Evolutionary conservation across 768 basidiomycete species (phyloP).

Genomic region (Phlebiopsis gigantea): DNA sequence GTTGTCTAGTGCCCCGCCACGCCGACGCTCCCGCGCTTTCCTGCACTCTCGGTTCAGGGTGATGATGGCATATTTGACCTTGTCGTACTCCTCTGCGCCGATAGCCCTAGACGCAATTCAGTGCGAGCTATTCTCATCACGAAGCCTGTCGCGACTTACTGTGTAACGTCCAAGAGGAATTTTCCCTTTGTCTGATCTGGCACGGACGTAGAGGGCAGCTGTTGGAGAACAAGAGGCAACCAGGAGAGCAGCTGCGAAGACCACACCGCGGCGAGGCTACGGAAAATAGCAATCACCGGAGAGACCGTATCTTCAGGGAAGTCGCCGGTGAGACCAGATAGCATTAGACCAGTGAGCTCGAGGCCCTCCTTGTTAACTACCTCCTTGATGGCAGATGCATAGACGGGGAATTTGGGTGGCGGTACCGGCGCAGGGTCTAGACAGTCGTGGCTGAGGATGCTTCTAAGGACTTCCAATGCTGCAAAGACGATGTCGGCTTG

Average conservation of each 20-base stretch:
- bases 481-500: conserved; percentile 79
- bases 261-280: conserved; percentile 63
- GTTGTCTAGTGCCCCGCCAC: conserved; percentile 35
- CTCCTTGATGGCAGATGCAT: conserved; percentile 54
- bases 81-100: conserved; percentile 62
- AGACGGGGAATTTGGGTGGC: conserved; percentile 57
- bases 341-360: conserved; percentile 59
- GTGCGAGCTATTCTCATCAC: conserved; percentile 3
- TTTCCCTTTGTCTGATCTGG: conserved; percentile 62
- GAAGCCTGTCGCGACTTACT: conserved; percentile 42
- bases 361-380: conserved; percentile 69
- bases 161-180: conserved; percentile 70
- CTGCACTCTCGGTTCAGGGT: conserved; percentile 67
- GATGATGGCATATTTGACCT: conserved; percentile 76
- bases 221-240: conserved; percentile 67
- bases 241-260: conserved; percentile 63
- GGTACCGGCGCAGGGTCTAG: conserved; percentile 40
- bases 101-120: conserved; percentile 47
- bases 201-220: conserved; percentile 54
- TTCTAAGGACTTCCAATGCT: conserved; percentile 74
- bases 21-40: conserved; percentile 63
- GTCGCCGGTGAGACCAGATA: conserved; percentile 77
- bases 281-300: conserved; percentile 71
- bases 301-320: conserved; percentile 85
- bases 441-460: conserved; percentile 70